These are phyloP conservation scores for Murraya paniculata DNA, from an alignment of 345 rosid species.

Conservation along the genomic window DNA sequence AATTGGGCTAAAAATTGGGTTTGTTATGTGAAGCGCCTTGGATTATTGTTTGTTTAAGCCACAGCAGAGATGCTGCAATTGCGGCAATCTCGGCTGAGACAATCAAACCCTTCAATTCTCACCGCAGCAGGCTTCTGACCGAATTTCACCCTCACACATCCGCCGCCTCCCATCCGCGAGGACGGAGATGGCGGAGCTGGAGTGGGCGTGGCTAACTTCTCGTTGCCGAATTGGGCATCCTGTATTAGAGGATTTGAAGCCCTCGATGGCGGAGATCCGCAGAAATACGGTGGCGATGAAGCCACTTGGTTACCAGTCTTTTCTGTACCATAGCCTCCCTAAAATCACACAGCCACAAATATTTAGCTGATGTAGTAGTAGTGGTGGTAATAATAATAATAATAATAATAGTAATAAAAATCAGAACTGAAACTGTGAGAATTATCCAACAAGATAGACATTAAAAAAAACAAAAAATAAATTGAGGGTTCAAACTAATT, in stretches of 20 bases:
- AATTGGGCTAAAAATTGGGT: conserved; percentile 3
- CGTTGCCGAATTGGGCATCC: conserved; percentile 57
- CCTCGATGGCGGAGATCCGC: conserved; percentile 75
- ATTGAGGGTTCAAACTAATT: not conserved
- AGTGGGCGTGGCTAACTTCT: conserved; percentile 24
- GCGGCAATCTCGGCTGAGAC: conserved; percentile 51
- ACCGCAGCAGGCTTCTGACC: conserved; percentile 63
- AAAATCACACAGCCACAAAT: conserved; percentile 1
- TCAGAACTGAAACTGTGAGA: too few species aligned
- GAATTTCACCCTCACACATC: conserved; percentile 55
- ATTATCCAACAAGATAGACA: too few species aligned
- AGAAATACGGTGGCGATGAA: conserved; percentile 64
- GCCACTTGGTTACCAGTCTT: conserved; percentile 27
- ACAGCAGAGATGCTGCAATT: conserved; percentile 70
- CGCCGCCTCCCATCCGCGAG: conserved; percentile 41
- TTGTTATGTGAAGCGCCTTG: not conserved
- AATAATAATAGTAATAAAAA: too few species aligned
- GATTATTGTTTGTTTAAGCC: conserved; percentile 33
- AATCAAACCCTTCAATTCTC: conserved; percentile 83
- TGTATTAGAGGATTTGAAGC: conserved; percentile 64
- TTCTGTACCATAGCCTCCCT: conserved; percentile 49
- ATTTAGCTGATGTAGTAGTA: not conserved
- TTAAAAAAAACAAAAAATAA: not conserved
- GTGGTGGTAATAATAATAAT: too few species aligned
- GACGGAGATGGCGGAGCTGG: conserved; percentile 39